Base-by-base conservation (phyloP, 176 grass and related monocot species). In the Oryza meridionalis region DNA sequence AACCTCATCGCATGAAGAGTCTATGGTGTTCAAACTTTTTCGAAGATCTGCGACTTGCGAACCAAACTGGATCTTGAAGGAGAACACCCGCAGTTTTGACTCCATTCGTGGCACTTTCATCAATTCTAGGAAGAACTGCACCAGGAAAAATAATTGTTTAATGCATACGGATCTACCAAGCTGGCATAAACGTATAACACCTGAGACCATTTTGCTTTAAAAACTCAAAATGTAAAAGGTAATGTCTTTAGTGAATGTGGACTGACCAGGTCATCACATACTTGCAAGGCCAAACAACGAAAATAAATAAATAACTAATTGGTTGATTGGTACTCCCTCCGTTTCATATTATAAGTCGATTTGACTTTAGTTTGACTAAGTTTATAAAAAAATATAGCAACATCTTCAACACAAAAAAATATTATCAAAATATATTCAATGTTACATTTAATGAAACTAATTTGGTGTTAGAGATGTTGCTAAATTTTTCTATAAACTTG, bases 31-130 rank as follows among this genome's bases (percentile, higher is more conserved):
- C 80, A 98, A 86, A 80, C 80, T 93, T 84, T 82, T 93, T 76
- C 85, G 86, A 88, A 98, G 95, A 91, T 98, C 95, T 77, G 86
- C 79, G 21, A 95, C 93, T 77, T 95, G 93, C 22, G 91, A 90
- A 70, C 83, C 79, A 95, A 98, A 98, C 86, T 96, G 93, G 70
- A 98, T 98, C 83, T 96, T 98, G 88, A 98, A 98, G 55, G 91
- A 98, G 65, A 98, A 98, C 79, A 98, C 96, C 67, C 96, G 86
- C 46, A 98, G 76, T 84, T 98, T 98, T 24, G 96, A 95, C 85
- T 95, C 96, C 92, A 98, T 94, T 70, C 96, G 88, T 46, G 95
- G 95, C 53, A 98, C 95, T 93, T 95, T 95, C 95, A 98, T 98
- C 89, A 98, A 90, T 82, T 98, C 95, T 85, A 98, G 77, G 80